Conservation (phyloP, 768 basidiomycete species). For the Phylloporus scabripes region DNA sequence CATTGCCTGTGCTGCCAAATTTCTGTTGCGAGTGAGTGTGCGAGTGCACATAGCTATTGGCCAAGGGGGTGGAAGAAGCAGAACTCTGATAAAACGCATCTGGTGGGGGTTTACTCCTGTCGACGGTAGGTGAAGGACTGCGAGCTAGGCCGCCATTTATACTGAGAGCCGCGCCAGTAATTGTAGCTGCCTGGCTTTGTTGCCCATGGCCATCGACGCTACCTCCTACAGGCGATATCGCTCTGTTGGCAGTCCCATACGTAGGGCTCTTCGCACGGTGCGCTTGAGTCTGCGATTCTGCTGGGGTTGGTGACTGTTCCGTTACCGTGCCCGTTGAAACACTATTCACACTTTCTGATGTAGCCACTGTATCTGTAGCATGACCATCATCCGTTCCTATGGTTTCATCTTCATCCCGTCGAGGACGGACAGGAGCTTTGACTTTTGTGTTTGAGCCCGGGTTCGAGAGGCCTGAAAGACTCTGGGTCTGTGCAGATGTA, state of each 20-base stretch:
- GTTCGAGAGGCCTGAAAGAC: slow-evolving; percentile 5
- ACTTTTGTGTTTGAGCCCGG: slow-evolving; percentile 38
- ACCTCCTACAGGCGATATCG: slow-evolving; percentile 54
- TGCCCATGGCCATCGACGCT: slow-evolving; percentile 21
- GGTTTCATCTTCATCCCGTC: slow-evolving; percentile 36
- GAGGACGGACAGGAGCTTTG: slow-evolving; percentile 48
- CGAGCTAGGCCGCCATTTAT: slow-evolving; percentile 46
- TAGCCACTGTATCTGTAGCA: slow-evolving; percentile 42
- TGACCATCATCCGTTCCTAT: slow-evolving; percentile 46
- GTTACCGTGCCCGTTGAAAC: slow-evolving; percentile 27
- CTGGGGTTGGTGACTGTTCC: slow-evolving; percentile 52
- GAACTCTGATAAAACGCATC: slow-evolving; percentile 54
- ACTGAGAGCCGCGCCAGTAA: slow-evolving; percentile 50
- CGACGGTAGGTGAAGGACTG: slow-evolving; percentile 54
- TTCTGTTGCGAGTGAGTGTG: slow-evolving; percentile 32
- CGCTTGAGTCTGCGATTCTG: slow-evolving; percentile 33
- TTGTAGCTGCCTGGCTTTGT: slow-evolving; percentile 36
- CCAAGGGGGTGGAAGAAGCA: slow-evolving; percentile 37
- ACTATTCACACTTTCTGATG: slow-evolving; percentile 34
- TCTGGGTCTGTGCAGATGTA: slow-evolving; percentile 8
- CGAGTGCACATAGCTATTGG: slow-evolving; percentile 46
- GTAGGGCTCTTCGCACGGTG: slow-evolving; percentile 56
- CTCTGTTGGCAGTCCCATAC: slow-evolving; percentile 39
- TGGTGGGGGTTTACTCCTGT: slow-evolving; percentile 49
- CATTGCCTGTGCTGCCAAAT: slow-evolving; percentile 57